Percentiles rank a stretch among this genome's conserved stretches.
Conservation (phyloP, 345 rosid species). For the Arabis alpina region DNA sequence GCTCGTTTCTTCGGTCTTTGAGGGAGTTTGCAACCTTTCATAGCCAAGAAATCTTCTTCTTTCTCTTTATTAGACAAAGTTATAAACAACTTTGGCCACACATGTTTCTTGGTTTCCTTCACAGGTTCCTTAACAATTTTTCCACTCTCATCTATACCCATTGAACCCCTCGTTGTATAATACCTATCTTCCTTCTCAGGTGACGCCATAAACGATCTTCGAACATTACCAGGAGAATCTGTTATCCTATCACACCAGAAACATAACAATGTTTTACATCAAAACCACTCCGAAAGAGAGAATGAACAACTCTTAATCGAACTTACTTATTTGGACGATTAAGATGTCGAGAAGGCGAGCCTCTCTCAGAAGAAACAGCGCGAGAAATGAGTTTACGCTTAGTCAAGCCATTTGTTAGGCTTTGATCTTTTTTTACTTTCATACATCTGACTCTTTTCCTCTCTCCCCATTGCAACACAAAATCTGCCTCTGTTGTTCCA, state of each 20-base stretch:
- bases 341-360: slow-evolving; percentile 56
- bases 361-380: slow-evolving; percentile 52
- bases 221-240: slow-evolving; percentile 52
- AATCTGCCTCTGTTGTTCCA: slow-evolving; percentile 67
- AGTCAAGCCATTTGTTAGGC: slow-evolving; percentile 49
- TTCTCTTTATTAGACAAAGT: slow-evolving; percentile 87
- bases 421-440: slow-evolving; percentile 70
- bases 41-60: slow-evolving; percentile 92
- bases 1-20: slow-evolving; percentile 95
- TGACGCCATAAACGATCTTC: slow-evolving; percentile 56
- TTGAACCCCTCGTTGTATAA: slow-evolving; percentile 79
- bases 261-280: slow-evolving; percentile 11
- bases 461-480: slow-evolving; percentile 91
- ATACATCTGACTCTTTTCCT: slow-evolving; percentile 85
- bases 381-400: slow-evolving; percentile 64
- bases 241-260: slow-evolving; percentile 50
- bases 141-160: slow-evolving; percentile 68
- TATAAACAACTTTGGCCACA: slow-evolving; percentile 81
- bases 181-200: slow-evolving; percentile 82
- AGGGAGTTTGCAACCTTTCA: slow-evolving; percentile 95
- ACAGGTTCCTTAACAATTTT: slow-evolving; percentile 58
- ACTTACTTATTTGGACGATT: slow-evolving; percentile 62
- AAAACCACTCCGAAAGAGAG: not conserved
- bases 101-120: slow-evolving; percentile 63
- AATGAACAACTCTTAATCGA: not conserved